phyloP scores from a whole-genome alignment of 495 filamentous ascomycete species.

The Penicillium herquei region DNA sequence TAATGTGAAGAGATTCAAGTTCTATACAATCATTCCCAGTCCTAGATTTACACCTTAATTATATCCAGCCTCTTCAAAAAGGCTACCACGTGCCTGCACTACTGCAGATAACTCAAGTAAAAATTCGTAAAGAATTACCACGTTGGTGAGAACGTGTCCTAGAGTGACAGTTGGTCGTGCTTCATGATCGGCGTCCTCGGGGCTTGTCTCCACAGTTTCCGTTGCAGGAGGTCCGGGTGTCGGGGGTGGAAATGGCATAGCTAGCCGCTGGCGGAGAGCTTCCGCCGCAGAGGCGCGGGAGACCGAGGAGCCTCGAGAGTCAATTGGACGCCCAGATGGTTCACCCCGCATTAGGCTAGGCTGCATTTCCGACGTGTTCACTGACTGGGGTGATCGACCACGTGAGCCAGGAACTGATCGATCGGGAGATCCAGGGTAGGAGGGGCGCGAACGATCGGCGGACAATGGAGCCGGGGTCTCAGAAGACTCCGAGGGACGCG shows the following conservation, averaged over 20 bases:
- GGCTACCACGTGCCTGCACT: slow-evolving; percentile 76
- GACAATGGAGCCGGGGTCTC: slow-evolving; percentile 19
- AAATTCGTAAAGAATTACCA: slow-evolving; percentile 67
- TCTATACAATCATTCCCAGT: background rate
- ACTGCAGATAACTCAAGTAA: slow-evolving; percentile 83
- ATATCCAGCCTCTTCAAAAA: slow-evolving; percentile 83
- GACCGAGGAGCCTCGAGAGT: slow-evolving; percentile 31
- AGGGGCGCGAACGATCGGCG: slow-evolving; percentile 43
- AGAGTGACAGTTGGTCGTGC: slow-evolving; percentile 54
- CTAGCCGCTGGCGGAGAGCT: slow-evolving; percentile 37
- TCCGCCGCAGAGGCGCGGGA: slow-evolving; percentile 31
- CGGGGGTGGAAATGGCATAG: slow-evolving; percentile 32
- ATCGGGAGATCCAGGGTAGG: slow-evolving; percentile 60
- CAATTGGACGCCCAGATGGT: slow-evolving; percentile 18
- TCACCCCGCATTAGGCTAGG: slow-evolving; percentile 22
- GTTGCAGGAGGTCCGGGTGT: slow-evolving; percentile 4
- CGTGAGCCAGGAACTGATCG: slow-evolving; percentile 32
- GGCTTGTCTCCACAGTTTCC: slow-evolving; percentile 20
- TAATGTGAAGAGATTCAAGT: background rate
- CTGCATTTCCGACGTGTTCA: slow-evolving; percentile 14
- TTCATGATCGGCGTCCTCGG: slow-evolving; percentile 28
- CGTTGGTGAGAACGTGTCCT: slow-evolving; percentile 79
- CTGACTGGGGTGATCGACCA: slow-evolving; percentile 19
- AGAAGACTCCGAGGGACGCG: slow-evolving; percentile 20
- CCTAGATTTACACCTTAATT: background rate